Evolutionary conservation across 164 flowering plant genomes (phyloP).

Genomic region (Magnolia kwangsiensis): DNA sequence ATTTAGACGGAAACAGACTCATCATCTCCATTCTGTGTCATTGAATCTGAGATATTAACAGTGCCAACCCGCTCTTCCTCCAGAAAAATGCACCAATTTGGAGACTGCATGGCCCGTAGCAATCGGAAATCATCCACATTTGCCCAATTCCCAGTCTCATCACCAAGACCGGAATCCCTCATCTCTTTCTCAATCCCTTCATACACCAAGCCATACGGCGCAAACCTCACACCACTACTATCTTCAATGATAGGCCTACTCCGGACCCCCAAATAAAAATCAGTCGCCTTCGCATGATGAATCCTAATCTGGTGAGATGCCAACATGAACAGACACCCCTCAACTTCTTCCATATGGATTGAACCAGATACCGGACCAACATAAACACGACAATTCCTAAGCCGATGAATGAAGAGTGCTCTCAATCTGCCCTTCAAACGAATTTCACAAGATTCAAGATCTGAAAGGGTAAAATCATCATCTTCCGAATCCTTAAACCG

Average conservation of each 20-base stretch:
- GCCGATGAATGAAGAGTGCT: slow-evolving; percentile 55
- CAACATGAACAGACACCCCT: slow-evolving; percentile 61
- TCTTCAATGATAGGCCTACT: slow-evolving; percentile 91
- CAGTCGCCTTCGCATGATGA: slow-evolving; percentile 60
- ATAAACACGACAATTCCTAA: slow-evolving; percentile 61
- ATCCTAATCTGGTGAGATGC: slow-evolving; percentile 94
- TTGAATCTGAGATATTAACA: slow-evolving; percentile 29
- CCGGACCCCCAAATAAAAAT: slow-evolving; percentile 76
- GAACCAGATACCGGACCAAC: slow-evolving; percentile 82
- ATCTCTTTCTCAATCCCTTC: slow-evolving; percentile 69
- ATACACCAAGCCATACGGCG: slow-evolving; percentile 66
- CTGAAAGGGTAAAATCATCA: slow-evolving; percentile 72
- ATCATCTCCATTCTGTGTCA: slow-evolving; percentile 2
- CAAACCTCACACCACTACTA: slow-evolving; percentile 66
- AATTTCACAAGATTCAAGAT: slow-evolving; percentile 66
- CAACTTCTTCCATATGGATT: slow-evolving; percentile 70
- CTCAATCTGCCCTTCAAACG: slow-evolving; percentile 55
- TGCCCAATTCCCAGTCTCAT: slow-evolving; percentile 82
- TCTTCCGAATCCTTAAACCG: slow-evolving; percentile 36
- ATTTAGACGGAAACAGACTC: background rate
- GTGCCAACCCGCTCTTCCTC: slow-evolving; percentile 50
- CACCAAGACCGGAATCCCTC: slow-evolving; percentile 52
- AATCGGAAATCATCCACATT: slow-evolving; percentile 92
- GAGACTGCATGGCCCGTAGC: slow-evolving; percentile 83
- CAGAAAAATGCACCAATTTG: slow-evolving; percentile 82